A percentile compares a stretch with the other conserved stretches of the same genome.
Evolutionary conservation across 805 yeast species (phyloP).

Genomic region (Pichia californica): DNA sequence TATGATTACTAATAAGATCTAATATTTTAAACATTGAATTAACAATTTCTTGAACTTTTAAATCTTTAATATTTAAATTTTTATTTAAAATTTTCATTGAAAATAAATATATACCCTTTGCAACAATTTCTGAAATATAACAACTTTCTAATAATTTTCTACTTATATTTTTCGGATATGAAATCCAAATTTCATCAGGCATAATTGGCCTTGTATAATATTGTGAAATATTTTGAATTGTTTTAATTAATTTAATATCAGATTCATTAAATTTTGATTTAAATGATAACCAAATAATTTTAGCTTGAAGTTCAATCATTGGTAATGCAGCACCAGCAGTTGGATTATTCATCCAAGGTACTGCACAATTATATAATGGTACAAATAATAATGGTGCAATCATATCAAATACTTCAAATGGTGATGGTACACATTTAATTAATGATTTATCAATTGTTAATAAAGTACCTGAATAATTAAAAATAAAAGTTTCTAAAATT

Average conservation of each 20-base stretch:
- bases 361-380: conserved; percentile 30
- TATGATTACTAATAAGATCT: conserved; percentile 11
- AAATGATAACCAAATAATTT: conserved; percentile 31
- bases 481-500: conserved; percentile 39
- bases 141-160: conserved; percentile 18
- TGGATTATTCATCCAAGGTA: conserved; percentile 38
- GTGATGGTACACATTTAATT: conserved; percentile 32
- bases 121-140: conserved; percentile 13
- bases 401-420: conserved; percentile 33
- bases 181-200: conserved; percentile 10
- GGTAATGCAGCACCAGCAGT: conserved; percentile 34
- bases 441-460: conserved; percentile 29
- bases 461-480: conserved; percentile 35
- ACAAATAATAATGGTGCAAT: conserved; percentile 25
- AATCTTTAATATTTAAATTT: conserved; percentile 1
- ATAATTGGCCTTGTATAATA: conserved; percentile 14
- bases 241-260: conserved; percentile 3
- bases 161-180: conserved; percentile 14
- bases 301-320: conserved; percentile 34
- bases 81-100: conserved; percentile 13
- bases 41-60: conserved; percentile 8
- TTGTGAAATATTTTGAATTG: conserved; percentile 9
- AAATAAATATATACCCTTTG: conserved; percentile 15
- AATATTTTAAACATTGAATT: conserved; percentile 8
- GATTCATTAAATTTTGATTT: conserved; percentile 9